These are phyloP conservation scores for Guyanaporus albipodus DNA, from an alignment of 768 basidiomycete genomes.

Conservation along the genomic window DNA sequence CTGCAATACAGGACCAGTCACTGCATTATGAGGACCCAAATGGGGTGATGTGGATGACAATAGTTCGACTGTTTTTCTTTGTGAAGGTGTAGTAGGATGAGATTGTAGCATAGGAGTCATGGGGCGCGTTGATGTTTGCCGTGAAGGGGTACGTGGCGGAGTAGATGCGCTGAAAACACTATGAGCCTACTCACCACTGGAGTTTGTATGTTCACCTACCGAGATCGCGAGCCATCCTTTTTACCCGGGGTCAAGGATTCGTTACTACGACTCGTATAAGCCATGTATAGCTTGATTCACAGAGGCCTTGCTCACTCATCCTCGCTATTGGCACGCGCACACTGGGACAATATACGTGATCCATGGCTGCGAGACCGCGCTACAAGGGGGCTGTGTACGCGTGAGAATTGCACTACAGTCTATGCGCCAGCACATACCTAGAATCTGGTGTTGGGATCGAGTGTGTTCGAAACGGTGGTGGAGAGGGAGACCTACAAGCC, in stretches of 20 bases:
- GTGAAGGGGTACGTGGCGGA: constrained; percentile 13
- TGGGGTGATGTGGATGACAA: neutral
- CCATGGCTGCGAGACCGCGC: constrained; percentile 18
- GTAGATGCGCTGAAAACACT: constrained; percentile 13
- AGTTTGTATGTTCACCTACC: constrained; percentile 10
- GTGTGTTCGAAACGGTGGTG: constrained; percentile 17
- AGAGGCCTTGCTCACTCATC: constrained; percentile 13
- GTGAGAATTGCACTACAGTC: constrained; percentile 6
- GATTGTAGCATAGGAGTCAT: constrained; percentile 11
- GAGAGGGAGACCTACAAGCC: constrained; percentile 15
- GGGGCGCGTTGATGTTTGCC: constrained; percentile 15
- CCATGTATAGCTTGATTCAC: neutral
- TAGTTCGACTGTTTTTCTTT: neutral
- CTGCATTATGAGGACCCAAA: neutral
- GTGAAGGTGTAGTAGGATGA: constrained; percentile 12
- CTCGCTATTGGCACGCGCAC: neutral
- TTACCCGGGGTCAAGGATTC: neutral
- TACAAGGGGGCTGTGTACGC: constrained; percentile 19
- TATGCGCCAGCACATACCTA: constrained; percentile 16
- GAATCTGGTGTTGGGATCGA: constrained; percentile 32
- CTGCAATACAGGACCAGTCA: neutral
- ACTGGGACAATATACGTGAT: constrained; percentile 10
- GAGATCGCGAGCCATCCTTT: constrained; percentile 5
- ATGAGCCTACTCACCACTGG: neutral
- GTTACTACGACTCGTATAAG: constrained; percentile 8